Evolutionary conservation across 2,329 filamentous ascomycete species (phyloP).

Genomic region (Teratosphaeria gauchensis): DNA sequence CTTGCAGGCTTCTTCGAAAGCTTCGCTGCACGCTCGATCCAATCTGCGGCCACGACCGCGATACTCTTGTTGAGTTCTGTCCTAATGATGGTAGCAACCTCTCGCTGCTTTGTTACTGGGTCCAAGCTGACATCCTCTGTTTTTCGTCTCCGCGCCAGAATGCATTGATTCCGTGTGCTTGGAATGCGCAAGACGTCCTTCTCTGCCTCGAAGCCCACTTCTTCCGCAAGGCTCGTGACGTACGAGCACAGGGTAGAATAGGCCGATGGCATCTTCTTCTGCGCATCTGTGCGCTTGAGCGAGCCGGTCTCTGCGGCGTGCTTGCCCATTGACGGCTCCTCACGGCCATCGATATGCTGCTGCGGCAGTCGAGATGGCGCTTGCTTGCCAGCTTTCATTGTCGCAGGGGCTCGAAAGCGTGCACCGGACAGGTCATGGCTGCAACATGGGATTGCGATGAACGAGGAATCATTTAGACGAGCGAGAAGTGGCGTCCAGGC

Average conservation of each 20-base stretch:
- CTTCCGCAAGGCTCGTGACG: constrained; percentile 57
- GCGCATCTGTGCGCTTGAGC: constrained; percentile 19
- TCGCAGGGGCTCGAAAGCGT: constrained; percentile 52
- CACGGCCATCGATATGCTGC: constrained; percentile 5
- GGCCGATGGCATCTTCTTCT: constrained; percentile 48
- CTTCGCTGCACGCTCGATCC: constrained; percentile 43
- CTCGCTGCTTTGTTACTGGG: not conserved
- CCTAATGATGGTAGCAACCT: constrained; percentile 50
- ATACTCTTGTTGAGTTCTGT: constrained; percentile 40
- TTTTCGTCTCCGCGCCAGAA: constrained; percentile 53
- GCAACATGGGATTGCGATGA: constrained; percentile 92
- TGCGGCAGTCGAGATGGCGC: constrained; percentile 11
- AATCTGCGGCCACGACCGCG: constrained; percentile 35
- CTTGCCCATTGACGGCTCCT: not conserved
- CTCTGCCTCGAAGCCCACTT: constrained; percentile 68
- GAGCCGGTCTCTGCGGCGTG: constrained; percentile 27
- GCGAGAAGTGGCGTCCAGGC: constrained; percentile 91
- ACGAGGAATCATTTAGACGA: constrained; percentile 63
- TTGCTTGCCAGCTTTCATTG: constrained; percentile 5
- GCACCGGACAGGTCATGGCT: constrained; percentile 75
- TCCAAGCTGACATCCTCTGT: not conserved
- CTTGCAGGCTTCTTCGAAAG: constrained; percentile 38
- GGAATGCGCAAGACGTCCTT: constrained; percentile 84
- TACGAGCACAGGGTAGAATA: constrained; percentile 80
- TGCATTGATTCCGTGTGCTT: constrained; percentile 75